A percentile compares a stretch with the other conserved stretches of the same genome.
Conservation (phyloP, 1,284 basidiomycete genomes). For the Puccinia sorghi region DNA sequence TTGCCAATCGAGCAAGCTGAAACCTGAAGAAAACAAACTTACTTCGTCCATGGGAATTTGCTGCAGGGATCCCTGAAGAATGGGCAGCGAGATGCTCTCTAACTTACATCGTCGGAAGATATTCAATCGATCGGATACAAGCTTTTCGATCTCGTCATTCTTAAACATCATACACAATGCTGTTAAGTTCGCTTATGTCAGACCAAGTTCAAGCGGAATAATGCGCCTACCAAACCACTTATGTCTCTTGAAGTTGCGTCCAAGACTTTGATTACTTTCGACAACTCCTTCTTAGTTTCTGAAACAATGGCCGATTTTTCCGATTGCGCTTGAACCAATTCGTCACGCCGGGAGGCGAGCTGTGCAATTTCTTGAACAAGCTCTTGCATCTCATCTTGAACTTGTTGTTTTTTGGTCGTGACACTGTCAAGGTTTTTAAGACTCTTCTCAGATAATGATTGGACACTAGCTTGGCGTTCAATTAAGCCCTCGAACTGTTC, state of each 20-base stretch:
- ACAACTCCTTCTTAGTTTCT: constrained; percentile 70
- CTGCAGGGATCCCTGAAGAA: constrained; percentile 73
- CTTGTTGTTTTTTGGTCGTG: not conserved
- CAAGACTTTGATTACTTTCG: constrained; percentile 71
- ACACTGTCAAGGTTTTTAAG: constrained; percentile 61
- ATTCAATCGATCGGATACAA: constrained; percentile 78
- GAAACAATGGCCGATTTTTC: constrained; percentile 73
- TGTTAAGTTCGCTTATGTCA: not conserved
- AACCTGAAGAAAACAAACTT: constrained; percentile 19
- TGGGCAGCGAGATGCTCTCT: constrained; percentile 84
- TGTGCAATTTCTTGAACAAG: constrained; percentile 43
- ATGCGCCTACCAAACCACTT: constrained; percentile 62
- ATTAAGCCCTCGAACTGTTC: constrained; percentile 66
- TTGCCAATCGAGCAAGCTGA: not conserved
- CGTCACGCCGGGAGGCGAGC: constrained; percentile 10
- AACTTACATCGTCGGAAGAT: constrained; percentile 89
- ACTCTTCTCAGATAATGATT: constrained; percentile 61
- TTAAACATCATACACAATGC: constrained; percentile 7
- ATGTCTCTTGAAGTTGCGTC: constrained; percentile 91
- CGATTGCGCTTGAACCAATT: constrained; percentile 25
- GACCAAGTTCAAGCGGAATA: not conserved
- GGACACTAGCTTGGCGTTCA: constrained; percentile 59
- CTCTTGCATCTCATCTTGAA: constrained; percentile 30
- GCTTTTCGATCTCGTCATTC: constrained; percentile 92
- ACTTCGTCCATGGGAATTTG: constrained; percentile 94